These are phyloP conservation scores for Begonia masoniana DNA, from an alignment of 306 rosid species.

Conservation along the genomic window DNA sequence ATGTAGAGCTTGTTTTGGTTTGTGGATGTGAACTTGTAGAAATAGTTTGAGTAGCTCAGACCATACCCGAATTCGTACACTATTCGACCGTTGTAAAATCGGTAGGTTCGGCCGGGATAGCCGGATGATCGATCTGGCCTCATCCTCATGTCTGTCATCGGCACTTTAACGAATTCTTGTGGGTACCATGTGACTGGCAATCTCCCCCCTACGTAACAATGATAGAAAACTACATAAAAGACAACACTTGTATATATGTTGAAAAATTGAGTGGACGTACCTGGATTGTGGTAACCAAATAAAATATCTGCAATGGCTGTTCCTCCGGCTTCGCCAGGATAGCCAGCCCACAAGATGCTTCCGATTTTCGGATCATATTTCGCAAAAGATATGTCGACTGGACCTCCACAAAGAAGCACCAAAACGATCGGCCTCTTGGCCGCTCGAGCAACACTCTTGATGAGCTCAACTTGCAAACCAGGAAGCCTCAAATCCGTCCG, in stretches of 20 bases:
- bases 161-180: conserved; percentile 39
- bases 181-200: conserved; percentile 91
- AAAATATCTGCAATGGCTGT: conserved; percentile 65
- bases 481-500: conserved; percentile 54
- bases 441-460: conserved; percentile 47
- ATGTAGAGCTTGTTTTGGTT: conserved; percentile 36
- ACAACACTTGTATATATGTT: too few relatives aligned
- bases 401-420: conserved; percentile 82
- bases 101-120: conserved; percentile 77
- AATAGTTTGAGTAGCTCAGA: conserved; percentile 70
- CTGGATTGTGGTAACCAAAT: conserved; percentile 93
- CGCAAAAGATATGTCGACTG: conserved; percentile 62
- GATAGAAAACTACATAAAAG: too few relatives aligned
- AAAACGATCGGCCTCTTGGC: conserved; percentile 58
- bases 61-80: conserved; percentile 78
- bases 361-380: conserved; percentile 50
- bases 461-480: conserved; percentile 60
- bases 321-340: conserved; percentile 84
- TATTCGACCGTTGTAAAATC: conserved; percentile 63
- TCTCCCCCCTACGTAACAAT: conserved; percentile 55
- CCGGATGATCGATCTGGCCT: conserved; percentile 45
- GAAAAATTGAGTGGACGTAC: conserved; percentile 12
- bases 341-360: conserved; percentile 94
- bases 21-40: conserved; percentile 38
- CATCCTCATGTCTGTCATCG: conserved; percentile 99